Conservation (phyloP, 2,329 filamentous ascomycete genomes). For the Dactylellina cionopaga region DNA sequence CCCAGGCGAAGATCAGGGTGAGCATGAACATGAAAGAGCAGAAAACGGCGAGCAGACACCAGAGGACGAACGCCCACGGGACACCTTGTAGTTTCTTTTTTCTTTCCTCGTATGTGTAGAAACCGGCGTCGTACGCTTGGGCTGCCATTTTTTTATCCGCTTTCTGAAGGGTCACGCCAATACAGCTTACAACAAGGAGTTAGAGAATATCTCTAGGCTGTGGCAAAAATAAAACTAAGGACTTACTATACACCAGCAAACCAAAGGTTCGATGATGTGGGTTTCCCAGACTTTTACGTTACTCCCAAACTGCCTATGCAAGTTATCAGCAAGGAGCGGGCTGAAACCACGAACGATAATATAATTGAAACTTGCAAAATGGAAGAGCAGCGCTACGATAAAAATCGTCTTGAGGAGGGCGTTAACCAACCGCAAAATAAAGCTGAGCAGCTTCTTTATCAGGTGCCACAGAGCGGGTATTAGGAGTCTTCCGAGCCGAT, state of each 20-base stretch:
- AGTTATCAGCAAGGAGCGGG: conserved; percentile 19
- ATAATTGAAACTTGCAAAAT: conserved; percentile 30
- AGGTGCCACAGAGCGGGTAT: conserved; percentile 25
- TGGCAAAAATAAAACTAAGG: neutral
- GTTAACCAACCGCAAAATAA: conserved; percentile 9
- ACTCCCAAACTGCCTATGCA: conserved; percentile 26
- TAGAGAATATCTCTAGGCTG: neutral
- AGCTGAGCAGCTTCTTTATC: neutral
- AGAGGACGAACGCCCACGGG: conserved; percentile 25
- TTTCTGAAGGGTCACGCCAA: neutral
- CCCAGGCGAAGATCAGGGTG: conserved; percentile 36
- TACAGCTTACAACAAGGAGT: neutral
- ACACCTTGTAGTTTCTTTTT: neutral
- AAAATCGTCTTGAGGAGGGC: conserved; percentile 17
- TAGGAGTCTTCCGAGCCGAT: conserved; percentile 5
- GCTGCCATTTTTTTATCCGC: conserved; percentile 1
- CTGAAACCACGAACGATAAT: conserved; percentile 9
- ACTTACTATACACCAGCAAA: conserved; percentile 41
- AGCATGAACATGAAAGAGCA: conserved; percentile 32
- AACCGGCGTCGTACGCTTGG: neutral
- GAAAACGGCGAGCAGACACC: conserved; percentile 27
- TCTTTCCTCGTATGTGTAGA: conserved; percentile 27
- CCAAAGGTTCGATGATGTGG: conserved; percentile 26
- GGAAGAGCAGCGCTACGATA: conserved; percentile 8
- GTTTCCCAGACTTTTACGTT: conserved; percentile 32